Base-by-base conservation (phyloP, 345 rosid genomes). In the Eutrema yunnanense region DNA sequence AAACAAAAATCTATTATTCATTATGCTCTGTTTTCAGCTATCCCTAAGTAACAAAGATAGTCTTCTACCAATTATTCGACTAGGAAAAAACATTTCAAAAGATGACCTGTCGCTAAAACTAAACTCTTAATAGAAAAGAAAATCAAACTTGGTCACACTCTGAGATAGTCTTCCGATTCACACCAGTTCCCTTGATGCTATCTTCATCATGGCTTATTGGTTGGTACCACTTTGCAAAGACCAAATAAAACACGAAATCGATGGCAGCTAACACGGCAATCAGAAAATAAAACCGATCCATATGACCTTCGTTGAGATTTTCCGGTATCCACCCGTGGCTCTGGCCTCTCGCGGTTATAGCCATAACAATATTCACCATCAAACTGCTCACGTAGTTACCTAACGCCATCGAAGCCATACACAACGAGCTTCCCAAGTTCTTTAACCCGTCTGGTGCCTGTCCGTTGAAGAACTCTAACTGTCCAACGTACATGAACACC, bases 341-440 rank as follows among this genome's bases (percentile, higher is more conserved):
- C 0, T 84, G 81, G 1, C 86, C 96, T 76, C 70, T 84, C 0
- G 89, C 69, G 0, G 97, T 87, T 44, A 89, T 72, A 9, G 41
- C 74, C 90, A 84, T 93, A 3, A 93, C 96, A 78, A 86, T 72
- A 69, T 71, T 75, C 12, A 93, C 89, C 69, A 93, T 67, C 81
- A 89, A 51, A 78, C 96, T 93, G 51, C 97, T 90, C 4, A 84
- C 89, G 26, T 84, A 93, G 63, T 93, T 93, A 11, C 98, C 98
- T n/a, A 93, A 81, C 5, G 97, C 92, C 33, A 90, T 93, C 1
- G 97, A 93, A 12, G 97, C 97, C 98, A 93, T 93, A 69, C 98
- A 90, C 16, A 90, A 89, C 0, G 98, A 90, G 78, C 97, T 93
- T 13, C 98, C 98, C 8, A 93, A 82, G 83, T 94, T 90, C 75